A percentile compares a stretch with the other conserved stretches of the same genome.
These are phyloP conservation scores for Aspergillus caelatus DNA, from an alignment of 2,329 filamentous ascomycete species.

Conservation along the genomic window DNA sequence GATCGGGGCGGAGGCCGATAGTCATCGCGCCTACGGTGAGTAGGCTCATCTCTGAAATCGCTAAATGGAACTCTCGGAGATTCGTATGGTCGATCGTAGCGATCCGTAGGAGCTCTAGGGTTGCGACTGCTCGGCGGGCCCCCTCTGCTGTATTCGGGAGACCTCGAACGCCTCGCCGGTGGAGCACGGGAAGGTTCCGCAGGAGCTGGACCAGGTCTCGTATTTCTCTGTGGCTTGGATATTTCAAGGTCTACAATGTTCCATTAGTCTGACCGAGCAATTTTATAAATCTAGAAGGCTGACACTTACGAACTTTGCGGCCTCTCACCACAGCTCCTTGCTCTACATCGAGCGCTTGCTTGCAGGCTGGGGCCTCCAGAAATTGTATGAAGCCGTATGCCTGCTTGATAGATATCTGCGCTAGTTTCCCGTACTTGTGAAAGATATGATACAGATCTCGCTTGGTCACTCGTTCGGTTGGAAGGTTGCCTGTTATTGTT, in stretches of 20 bases:
- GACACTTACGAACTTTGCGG: constrained; percentile 82
- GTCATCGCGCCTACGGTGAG: constrained; percentile 60
- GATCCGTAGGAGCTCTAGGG: constrained; percentile 38
- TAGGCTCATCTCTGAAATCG: constrained; percentile 54
- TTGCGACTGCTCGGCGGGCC: constrained; percentile 34
- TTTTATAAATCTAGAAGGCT: not conserved
- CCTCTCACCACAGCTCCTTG: constrained; percentile 82
- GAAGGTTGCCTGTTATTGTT: constrained; percentile 73
- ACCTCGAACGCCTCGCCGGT: constrained; percentile 60
- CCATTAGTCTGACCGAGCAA: constrained; percentile 22
- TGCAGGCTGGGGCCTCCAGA: constrained; percentile 73
- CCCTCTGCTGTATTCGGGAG: constrained; percentile 62
- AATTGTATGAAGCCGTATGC: constrained; percentile 98
- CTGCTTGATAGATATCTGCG: constrained; percentile 94
- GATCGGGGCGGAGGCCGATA: constrained; percentile 63
- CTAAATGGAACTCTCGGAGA: constrained; percentile 43
- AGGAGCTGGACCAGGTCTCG: constrained; percentile 55
- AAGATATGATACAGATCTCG: constrained; percentile 92
- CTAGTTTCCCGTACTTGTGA: constrained; percentile 79
- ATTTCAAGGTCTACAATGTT: constrained; percentile 47
- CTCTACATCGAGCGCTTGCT: constrained; percentile 72
- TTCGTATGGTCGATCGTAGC: constrained; percentile 48
- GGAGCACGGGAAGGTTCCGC: constrained; percentile 40
- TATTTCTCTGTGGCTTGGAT: constrained; percentile 83
- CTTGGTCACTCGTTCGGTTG: constrained; percentile 90